A percentile compares a stretch with the other conserved stretches of the same genome.
These are phyloP conservation scores for Taxillus chinensis DNA, from an alignment of 164 flowering plant genomes.

Conservation along the genomic window DNA sequence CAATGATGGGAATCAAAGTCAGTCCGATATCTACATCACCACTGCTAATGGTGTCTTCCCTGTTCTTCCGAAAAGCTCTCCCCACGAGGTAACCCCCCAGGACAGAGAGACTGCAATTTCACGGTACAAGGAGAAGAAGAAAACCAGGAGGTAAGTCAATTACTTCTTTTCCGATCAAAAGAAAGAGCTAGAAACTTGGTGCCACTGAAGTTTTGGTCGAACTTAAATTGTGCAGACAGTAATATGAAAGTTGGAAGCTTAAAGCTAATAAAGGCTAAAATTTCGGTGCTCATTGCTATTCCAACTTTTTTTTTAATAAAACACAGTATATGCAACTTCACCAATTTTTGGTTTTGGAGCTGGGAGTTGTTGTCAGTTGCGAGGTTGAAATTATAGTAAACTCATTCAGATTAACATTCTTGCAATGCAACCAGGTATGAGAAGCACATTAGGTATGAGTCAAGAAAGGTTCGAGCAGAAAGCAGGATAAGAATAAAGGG, in stretches of 20 bases:
- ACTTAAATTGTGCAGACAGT: no score
- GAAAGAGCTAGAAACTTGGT: no score
- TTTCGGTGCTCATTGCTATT: no score
- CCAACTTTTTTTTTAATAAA: no score
- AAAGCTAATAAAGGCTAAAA: no score
- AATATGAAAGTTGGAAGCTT: no score
- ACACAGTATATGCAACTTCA: no score
- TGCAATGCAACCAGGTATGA: conserved; percentile 41
- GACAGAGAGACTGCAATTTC: conserved; percentile 64
- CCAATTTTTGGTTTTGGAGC: no score
- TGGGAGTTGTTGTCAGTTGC: no score
- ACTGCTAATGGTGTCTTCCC: conserved; percentile 4
- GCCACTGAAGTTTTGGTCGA: no score
- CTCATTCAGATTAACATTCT: no score
- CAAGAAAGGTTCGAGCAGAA: conserved; percentile 72
- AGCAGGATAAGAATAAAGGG: conserved; percentile 65
- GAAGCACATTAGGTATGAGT: conserved; percentile 72
- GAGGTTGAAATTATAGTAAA: no score
- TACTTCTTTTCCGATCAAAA: background rate
- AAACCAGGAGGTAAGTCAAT: conserved; percentile 46
- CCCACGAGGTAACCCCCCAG: conserved; percentile 35
- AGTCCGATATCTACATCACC: conserved; percentile 9
- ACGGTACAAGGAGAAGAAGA: conserved; percentile 83
- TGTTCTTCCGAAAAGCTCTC: conserved; percentile 15
- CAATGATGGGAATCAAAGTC: conserved; percentile 12